Evolutionary conservation across 108 stramenopile species (phyloP).

Genomic region (Discostella stelligeroides): DNA sequence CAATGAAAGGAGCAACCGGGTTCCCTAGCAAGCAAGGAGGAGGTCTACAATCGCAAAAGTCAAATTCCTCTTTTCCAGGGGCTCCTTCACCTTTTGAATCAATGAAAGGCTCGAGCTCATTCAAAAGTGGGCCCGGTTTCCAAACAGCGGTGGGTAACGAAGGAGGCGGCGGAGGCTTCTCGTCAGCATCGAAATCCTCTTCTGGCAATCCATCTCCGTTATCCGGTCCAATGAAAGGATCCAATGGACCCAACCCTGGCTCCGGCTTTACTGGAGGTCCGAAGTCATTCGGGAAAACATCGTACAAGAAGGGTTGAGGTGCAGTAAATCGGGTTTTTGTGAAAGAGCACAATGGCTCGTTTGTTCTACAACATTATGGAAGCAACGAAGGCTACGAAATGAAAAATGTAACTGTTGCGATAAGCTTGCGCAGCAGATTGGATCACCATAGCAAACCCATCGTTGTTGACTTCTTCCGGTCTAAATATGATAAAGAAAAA

Average conservation of each 20-base stretch:
- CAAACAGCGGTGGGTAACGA: not conserved
- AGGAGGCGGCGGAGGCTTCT: not conserved
- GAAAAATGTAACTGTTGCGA: too few species aligned
- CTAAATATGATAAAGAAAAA: too few species aligned
- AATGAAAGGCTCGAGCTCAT: too few species aligned
- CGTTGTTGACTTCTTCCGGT: too few species aligned
- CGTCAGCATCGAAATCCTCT: not conserved
- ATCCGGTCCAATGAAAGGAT: conserved; percentile 9
- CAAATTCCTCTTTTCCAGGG: not conserved
- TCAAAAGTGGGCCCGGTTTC: too few species aligned
- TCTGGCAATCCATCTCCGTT: not conserved
- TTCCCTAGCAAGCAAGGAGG: too few species aligned
- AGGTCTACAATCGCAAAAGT: not conserved
- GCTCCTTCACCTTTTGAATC: not conserved
- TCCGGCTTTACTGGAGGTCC: not conserved
- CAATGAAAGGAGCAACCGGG: conserved; percentile 1
- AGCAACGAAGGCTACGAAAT: too few species aligned
- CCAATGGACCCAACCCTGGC: too few species aligned
- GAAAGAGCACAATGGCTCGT: too few species aligned
- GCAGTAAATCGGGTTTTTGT: not conserved
- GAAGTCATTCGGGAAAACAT: conserved; percentile 8
- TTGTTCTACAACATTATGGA: too few species aligned
- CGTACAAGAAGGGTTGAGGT: not conserved
- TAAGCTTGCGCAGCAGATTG: too few species aligned
- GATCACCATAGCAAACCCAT: too few species aligned